Evolutionary conservation across 768 basidiomycete genomes (phyloP).

Genomic region (Hydnomerulius pinastri): DNA sequence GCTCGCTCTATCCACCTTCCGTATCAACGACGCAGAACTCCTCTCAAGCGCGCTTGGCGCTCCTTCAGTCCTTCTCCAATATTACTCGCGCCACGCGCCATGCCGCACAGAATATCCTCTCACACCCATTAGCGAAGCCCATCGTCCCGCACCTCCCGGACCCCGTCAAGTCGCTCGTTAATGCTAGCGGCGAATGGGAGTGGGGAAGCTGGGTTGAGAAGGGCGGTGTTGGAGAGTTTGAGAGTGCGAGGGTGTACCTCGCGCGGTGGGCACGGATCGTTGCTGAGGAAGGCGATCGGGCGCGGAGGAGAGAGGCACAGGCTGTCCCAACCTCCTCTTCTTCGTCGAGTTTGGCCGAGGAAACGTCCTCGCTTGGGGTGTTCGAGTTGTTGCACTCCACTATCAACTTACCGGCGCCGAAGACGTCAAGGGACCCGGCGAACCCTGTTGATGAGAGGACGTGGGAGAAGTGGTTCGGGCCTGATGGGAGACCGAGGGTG

Average conservation of each 20-base stretch:
- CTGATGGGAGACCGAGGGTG: conserved; percentile 67
- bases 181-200: conserved; percentile 87
- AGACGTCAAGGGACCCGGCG: conserved; percentile 76
- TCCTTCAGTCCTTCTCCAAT: conserved; percentile 93
- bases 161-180: conserved; percentile 87
- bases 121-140: conserved; percentile 94
- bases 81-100: conserved; percentile 92
- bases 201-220: conserved; percentile 95
- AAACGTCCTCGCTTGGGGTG: conserved; percentile 76
- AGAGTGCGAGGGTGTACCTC: conserved; percentile 93
- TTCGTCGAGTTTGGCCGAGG: conserved; percentile 52
- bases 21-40: conserved; percentile 51
- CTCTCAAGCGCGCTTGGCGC: conserved; percentile 75
- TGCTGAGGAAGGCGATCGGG: conserved; percentile 95
- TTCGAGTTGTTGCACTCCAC: conserved; percentile 85
- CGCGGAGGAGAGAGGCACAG: conserved; percentile 79
- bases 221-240: conserved; percentile 93
- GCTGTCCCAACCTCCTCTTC: conserved; percentile 56
- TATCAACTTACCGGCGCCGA: conserved; percentile 78
- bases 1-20: conserved; percentile 62
- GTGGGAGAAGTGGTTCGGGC: conserved; percentile 81
- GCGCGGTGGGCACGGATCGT: conserved; percentile 97
- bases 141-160: conserved; percentile 96
- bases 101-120: conserved; percentile 92
- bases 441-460: conserved; percentile 73